Evolutionary conservation across 495 filamentous ascomycete species (phyloP), one percentile per base, ranked within the genome.

Genomic region (Thozetella sp.): DNA sequence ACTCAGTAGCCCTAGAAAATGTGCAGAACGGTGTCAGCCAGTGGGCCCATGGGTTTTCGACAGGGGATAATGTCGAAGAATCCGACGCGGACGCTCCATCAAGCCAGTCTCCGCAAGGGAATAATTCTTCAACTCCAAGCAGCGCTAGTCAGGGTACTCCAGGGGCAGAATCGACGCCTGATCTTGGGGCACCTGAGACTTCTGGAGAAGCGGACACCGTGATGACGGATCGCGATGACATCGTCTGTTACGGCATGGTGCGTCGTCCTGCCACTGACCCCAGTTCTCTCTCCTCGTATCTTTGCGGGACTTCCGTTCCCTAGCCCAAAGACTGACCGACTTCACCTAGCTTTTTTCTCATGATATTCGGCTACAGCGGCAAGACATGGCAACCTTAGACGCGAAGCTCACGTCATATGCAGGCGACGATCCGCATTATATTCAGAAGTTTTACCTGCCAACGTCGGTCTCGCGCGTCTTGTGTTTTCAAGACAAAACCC

Each of bases 161-260:
- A 48, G 43, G 6, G 43, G 10, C 12, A n/a, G 20, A 4, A 48
- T 48, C 2, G 46, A 52, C 46, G 46, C 26, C 11, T n/a, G 50
- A 43, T n/a, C 1, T 25, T 3, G 24, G 30, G 15, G 30, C 30
- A 37, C 6, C 6, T 15, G 6, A 6, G 30, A 6, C 30, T 15
- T 6, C 30, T 15, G 6, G 30, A 6, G 30, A 37, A 37, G 10
- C 43, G 9, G 43, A 13, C 12, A 48, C 9, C 11, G 20, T n/a
- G n/a, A 26, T 51, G 57, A 45, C 13, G 6, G 53, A 45, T 13
- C 20, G 43, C 25, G 46, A 9, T 24, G 67, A 62, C 43, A 60
- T 27, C 23, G 50, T 70, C 52, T 70, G 67, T 55, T 70, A 67
- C 26, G 67, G 67, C 17, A 70, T 70, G 67, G 65, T 64, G 24